Percentiles rank a stretch among this genome's conserved stretches.
These are phyloP conservation scores for Theileria annulata DNA, from an alignment of 169 alveolate species.

Conservation along the genomic window DNA sequence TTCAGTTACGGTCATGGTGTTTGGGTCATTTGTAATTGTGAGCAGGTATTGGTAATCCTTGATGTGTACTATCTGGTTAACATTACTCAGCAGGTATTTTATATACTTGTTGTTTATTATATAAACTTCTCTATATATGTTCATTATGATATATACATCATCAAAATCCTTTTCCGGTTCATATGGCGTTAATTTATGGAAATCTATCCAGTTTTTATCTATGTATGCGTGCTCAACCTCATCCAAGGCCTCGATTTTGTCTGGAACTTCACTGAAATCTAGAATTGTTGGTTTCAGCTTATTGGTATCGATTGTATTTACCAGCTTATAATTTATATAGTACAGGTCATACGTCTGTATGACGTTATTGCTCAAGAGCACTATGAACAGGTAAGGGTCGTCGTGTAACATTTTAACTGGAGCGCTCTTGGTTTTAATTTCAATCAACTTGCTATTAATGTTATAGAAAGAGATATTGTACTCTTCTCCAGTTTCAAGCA, in stretches of 20 bases:
- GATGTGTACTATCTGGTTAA: conserved; percentile 4
- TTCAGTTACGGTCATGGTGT: neutral
- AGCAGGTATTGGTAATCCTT: neutral
- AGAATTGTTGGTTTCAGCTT: neutral
- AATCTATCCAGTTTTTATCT: neutral
- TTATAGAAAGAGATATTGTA: conserved; percentile 1
- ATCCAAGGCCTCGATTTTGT: neutral
- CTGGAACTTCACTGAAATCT: neutral
- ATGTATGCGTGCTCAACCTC: neutral
- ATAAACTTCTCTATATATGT: conserved; percentile 4
- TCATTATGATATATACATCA: neutral
- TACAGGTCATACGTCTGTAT: conserved; percentile 1
- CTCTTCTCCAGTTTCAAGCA: neutral
- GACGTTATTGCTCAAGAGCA: neutral
- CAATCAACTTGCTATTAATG: neutral
- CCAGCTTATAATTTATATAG: conserved; percentile 1
- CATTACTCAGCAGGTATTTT: neutral
- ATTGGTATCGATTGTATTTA: neutral
- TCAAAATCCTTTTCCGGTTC: neutral
- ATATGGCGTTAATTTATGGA: neutral
- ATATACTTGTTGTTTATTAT: neutral
- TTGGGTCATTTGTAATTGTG: neutral
- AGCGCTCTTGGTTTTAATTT: neutral
- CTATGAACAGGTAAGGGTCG: conserved; percentile 1
- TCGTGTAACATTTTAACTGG: conserved; percentile 3